Conservation (phyloP, 306 rosid genomes). For the Cucurbita pepo region DNA sequence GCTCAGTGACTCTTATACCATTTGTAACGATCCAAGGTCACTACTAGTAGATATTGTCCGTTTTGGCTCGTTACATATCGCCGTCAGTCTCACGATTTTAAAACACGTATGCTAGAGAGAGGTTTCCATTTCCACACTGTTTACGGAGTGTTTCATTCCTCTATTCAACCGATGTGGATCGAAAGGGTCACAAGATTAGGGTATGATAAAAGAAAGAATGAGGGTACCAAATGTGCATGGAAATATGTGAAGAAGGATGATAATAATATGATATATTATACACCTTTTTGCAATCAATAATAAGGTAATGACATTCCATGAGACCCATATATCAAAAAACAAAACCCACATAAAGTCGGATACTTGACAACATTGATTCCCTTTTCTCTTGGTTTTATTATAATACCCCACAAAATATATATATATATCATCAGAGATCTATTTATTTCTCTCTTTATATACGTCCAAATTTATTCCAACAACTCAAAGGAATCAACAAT, state of each 20-base stretch:
- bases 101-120: too few species aligned
- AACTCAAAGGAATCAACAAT: constrained; percentile 62
- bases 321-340: constrained; percentile 15
- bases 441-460: constrained; percentile 21
- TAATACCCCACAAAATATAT: constrained; percentile 16
- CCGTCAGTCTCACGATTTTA: too few species aligned
- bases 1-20: too few species aligned
- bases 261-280: background rate
- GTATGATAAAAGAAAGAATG: constrained; percentile 13
- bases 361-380: constrained; percentile 91
- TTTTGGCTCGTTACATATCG: too few species aligned
- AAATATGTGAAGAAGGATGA: constrained; percentile 18
- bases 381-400: constrained; percentile 50
- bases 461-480: constrained; percentile 76
- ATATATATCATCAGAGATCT: constrained; percentile 20
- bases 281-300: constrained; percentile 38
- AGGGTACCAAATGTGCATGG: constrained; percentile 47
- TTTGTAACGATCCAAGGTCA: too few species aligned
- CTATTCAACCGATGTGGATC: too few species aligned
- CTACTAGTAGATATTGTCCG: too few species aligned
- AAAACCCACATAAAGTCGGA: constrained; percentile 58
- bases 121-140: too few species aligned
- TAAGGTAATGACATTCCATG: constrained; percentile 58
- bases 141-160: too few species aligned
- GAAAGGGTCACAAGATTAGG: constrained; percentile 6